Conservation (phyloP, 2,329 filamentous ascomycete genomes). For the Diplodia scrobiculata region DNA sequence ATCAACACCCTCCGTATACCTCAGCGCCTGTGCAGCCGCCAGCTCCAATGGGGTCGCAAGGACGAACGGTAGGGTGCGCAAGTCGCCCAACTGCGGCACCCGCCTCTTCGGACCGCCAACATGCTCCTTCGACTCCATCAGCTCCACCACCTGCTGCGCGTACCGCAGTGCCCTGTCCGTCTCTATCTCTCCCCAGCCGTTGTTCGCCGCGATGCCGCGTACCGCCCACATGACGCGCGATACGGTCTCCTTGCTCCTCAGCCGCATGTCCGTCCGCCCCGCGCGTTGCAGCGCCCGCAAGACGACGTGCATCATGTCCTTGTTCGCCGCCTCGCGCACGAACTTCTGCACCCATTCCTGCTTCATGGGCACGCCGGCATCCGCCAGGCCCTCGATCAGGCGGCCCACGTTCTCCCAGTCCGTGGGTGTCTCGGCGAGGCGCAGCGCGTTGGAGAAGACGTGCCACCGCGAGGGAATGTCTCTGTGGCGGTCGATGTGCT, state of each 20-base stretch:
- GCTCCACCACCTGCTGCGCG: conserved; percentile 44
- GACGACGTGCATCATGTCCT: conserved; percentile 37
- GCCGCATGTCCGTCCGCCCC: conserved; percentile 35
- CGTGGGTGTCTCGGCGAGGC: conserved; percentile 24
- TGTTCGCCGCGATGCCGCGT: conserved; percentile 39
- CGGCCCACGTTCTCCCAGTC: conserved; percentile 44
- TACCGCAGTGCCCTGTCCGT: conserved; percentile 45
- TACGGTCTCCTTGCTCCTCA: conserved; percentile 37
- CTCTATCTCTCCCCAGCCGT: conserved; percentile 44
- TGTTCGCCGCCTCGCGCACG: conserved; percentile 33
- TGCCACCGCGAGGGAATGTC: conserved; percentile 34
- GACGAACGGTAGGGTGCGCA: conserved; percentile 42
- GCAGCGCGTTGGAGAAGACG: conserved; percentile 27
- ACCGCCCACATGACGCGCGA: conserved; percentile 42
- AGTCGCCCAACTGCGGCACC: conserved; percentile 33
- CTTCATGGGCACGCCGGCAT: conserved; percentile 34
- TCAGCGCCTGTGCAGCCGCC: conserved; percentile 46
- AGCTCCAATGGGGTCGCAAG: conserved; percentile 51
- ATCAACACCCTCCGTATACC: conserved; percentile 39
- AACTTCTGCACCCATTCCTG: conserved; percentile 32
- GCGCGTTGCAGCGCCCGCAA: conserved; percentile 39
- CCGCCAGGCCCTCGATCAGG: conserved; percentile 39
- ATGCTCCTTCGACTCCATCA: conserved; percentile 50
- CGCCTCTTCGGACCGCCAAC: conserved; percentile 31
- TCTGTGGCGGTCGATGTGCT: conserved; percentile 38